A percentile compares a stretch with the other conserved stretches of the same genome.
Evolutionary conservation across 805 yeast species (phyloP).

Genomic region (Cyberlindnera americana): DNA sequence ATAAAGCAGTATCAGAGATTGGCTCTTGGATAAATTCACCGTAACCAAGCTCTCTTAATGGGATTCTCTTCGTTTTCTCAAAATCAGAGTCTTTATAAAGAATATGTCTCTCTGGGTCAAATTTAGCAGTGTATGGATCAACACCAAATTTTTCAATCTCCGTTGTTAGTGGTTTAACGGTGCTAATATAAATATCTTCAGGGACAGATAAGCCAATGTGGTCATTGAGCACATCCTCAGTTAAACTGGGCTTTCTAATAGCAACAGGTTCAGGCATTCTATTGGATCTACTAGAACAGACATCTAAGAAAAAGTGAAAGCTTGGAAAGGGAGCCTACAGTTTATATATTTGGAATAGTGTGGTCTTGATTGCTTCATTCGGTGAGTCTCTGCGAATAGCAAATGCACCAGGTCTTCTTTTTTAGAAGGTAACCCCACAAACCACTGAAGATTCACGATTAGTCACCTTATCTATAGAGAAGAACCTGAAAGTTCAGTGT

Average conservation of each 20-base stretch:
- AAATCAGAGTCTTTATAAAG: slow-evolving; percentile 36
- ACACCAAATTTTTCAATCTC: slow-evolving; percentile 19
- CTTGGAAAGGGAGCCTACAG: background rate
- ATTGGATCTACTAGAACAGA: no score
- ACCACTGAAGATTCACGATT: no score
- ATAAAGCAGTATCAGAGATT: slow-evolving; percentile 52
- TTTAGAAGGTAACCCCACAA: no score
- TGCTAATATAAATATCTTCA: slow-evolving; percentile 10
- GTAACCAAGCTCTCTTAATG: slow-evolving; percentile 49
- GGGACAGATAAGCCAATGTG: slow-evolving; percentile 16
- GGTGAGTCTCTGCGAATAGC: no score
- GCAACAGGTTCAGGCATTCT: slow-evolving; percentile 1
- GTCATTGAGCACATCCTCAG: slow-evolving; percentile 17
- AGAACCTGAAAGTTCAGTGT: no score
- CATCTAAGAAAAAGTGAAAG: no score
- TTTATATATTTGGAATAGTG: background rate
- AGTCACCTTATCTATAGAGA: no score
- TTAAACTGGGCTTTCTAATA: background rate
- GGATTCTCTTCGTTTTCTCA: slow-evolving; percentile 34
- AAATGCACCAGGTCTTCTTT: no score
- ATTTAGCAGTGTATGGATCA: slow-evolving; percentile 24
- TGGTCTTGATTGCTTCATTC: background rate
- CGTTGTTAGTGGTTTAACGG: slow-evolving; percentile 11
- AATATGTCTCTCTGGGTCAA: slow-evolving; percentile 38
- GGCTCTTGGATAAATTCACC: slow-evolving; percentile 36